Conservation (phyloP, 2,329 filamentous ascomycete genomes). For the Alternaria angustiovoidea region DNA sequence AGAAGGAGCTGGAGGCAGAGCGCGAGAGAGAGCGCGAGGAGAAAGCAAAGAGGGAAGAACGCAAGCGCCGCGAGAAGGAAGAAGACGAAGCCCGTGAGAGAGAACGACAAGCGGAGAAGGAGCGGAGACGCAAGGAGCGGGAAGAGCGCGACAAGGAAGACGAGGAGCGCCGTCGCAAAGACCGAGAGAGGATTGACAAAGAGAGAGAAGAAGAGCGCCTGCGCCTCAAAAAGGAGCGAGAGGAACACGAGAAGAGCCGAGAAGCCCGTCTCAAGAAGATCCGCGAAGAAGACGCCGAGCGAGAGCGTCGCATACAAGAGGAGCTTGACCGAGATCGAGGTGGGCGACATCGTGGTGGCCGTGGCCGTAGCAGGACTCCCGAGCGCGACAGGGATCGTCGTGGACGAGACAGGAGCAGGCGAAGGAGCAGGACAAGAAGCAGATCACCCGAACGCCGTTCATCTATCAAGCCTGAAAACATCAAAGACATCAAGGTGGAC, state of each 20-base stretch:
- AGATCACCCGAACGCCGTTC: constrained; percentile 35
- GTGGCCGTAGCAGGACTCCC: constrained; percentile 38
- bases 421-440: constrained; percentile 32
- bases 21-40: constrained; percentile 62
- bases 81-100: constrained; percentile 56
- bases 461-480: constrained; percentile 42
- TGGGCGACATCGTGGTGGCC: constrained; percentile 40
- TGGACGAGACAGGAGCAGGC: constrained; percentile 33
- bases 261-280: constrained; percentile 53
- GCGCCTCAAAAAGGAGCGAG: constrained; percentile 56
- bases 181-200: constrained; percentile 41
- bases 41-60: constrained; percentile 65
- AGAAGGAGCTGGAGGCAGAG: constrained; percentile 68
- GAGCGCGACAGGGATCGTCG: constrained; percentile 36
- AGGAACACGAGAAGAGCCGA: constrained; percentile 54
- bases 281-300: constrained; percentile 45
- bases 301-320: constrained; percentile 51
- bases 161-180: constrained; percentile 42
- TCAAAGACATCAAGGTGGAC: constrained; percentile 51
- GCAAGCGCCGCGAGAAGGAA: constrained; percentile 59
- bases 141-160: constrained; percentile 43
- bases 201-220: constrained; percentile 61
- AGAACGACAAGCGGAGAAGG: constrained; percentile 57
- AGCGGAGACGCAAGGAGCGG: constrained; percentile 47
- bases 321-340: constrained; percentile 63